phyloP scores from a whole-genome alignment of 371 early-diverging fungal species.

The Dentiscutata heterogama region DNA sequence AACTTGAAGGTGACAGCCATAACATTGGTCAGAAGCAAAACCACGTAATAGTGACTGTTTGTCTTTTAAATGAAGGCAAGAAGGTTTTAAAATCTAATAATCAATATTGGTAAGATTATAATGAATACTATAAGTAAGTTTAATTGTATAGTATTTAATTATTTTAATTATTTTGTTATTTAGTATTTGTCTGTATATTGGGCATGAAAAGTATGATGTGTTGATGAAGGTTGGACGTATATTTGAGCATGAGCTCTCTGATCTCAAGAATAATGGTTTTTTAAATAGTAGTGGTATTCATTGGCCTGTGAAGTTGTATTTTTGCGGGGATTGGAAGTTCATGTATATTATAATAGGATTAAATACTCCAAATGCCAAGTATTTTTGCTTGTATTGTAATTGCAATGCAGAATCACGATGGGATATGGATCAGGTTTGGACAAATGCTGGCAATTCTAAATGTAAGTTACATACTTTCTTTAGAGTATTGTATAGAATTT shows the following conservation, averaged over 20 bases:
- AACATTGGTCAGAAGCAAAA: neutral
- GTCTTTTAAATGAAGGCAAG: constrained; percentile 10
- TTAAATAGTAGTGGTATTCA: neutral
- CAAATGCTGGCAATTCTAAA: neutral
- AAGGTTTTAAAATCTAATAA: neutral
- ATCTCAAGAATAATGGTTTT: constrained; percentile 2
- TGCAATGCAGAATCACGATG: neutral
- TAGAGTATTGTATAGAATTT: no score
- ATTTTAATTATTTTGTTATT: neutral
- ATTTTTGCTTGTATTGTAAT: constrained; percentile 8
- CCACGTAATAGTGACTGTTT: neutral
- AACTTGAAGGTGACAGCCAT: neutral
- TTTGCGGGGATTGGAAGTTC: neutral
- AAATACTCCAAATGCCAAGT: neutral
- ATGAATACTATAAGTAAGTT: no score
- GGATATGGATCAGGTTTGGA: neutral
- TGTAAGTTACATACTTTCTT: neutral
- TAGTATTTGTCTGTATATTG: neutral
- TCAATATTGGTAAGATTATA: neutral
- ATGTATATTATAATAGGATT: neutral
- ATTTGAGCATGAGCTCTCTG: neutral
- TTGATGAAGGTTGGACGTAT: neutral
- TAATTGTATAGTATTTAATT: neutral
- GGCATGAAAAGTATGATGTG: neutral
- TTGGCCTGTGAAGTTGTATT: neutral